These are phyloP conservation scores for Podaxis sp. DNA, from an alignment of 768 basidiomycete genomes.

Conservation along the genomic window DNA sequence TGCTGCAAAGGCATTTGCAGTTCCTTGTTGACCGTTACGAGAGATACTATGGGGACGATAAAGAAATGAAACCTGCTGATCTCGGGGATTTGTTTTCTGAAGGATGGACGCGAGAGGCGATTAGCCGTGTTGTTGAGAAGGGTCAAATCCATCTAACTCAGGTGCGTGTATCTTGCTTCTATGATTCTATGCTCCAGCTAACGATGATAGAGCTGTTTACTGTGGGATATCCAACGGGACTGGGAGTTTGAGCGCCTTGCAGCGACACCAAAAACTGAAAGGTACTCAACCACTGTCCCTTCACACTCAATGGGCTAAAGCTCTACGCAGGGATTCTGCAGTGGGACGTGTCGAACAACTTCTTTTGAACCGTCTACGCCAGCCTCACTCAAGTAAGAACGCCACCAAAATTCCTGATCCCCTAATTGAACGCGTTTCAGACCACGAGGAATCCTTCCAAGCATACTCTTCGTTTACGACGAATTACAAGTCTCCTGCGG, in stretches of 20 bases:
- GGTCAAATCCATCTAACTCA: slow-evolving; percentile 63
- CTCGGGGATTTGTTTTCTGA: slow-evolving; percentile 61
- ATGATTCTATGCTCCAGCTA: background rate
- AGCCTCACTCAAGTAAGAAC: slow-evolving; percentile 70
- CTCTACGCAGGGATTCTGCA: slow-evolving; percentile 36
- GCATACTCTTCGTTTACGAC: slow-evolving; percentile 91
- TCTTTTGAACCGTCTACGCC: slow-evolving; percentile 65
- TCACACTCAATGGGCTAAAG: slow-evolving; percentile 12
- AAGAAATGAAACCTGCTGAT: slow-evolving; percentile 44
- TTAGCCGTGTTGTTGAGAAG: slow-evolving; percentile 53
- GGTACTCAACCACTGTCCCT: slow-evolving; percentile 28
- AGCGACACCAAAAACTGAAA: slow-evolving; percentile 42
- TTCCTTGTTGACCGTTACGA: slow-evolving; percentile 50
- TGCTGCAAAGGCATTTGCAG: slow-evolving; percentile 67
- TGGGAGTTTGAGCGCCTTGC: slow-evolving; percentile 75
- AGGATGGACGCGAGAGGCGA: slow-evolving; percentile 58
- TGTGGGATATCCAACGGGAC: slow-evolving; percentile 74
- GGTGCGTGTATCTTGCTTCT: slow-evolving; percentile 33
- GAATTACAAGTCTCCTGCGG: slow-evolving; percentile 63
- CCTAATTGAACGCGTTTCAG: slow-evolving; percentile 35
- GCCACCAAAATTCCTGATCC: background rate
- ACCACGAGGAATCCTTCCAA: slow-evolving; percentile 78
- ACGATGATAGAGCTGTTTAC: slow-evolving; percentile 53
- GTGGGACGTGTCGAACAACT: slow-evolving; percentile 55
- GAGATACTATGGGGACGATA: slow-evolving; percentile 37